Evolutionary conservation across 2,329 filamentous ascomycete genomes (phyloP).

Genomic region (Moelleriella libera): DNA sequence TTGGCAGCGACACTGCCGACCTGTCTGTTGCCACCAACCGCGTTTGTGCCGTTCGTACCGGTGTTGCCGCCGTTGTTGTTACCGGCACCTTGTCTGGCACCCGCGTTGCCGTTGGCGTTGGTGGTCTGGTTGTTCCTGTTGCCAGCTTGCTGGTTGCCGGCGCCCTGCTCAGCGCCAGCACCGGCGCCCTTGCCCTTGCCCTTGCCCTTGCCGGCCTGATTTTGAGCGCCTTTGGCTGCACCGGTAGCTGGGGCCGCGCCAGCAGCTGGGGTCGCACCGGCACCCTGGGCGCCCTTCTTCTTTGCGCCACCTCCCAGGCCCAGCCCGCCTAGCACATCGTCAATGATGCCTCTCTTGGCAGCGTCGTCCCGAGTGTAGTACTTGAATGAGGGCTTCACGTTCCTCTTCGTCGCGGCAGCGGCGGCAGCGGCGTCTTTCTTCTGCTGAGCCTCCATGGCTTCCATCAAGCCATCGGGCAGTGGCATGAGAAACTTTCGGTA

Average conservation of each 20-base stretch:
- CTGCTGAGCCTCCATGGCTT: constrained; percentile 15
- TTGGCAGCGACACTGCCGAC: not conserved
- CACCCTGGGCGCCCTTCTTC: too few species aligned
- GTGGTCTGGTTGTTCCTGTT: not conserved
- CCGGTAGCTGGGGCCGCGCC: too few species aligned
- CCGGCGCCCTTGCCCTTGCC: not conserved
- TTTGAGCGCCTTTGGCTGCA: too few species aligned
- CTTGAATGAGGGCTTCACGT: not conserved
- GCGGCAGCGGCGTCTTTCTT: not conserved
- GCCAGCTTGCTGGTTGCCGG: not conserved
- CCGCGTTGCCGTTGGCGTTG: not conserved
- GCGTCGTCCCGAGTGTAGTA: not conserved
- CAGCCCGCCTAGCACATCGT: not conserved
- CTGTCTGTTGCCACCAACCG: not conserved
- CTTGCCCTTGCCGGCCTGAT: not conserved
- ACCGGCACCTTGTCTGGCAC: not conserved
- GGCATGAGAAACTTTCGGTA: constrained; percentile 54
- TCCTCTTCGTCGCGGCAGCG: not conserved
- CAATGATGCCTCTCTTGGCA: not conserved
- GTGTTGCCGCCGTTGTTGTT: not conserved
- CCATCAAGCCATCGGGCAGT: constrained; percentile 26
- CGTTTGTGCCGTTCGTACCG: not conserved
- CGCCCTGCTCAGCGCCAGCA: not conserved
- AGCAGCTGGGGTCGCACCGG: too few species aligned
- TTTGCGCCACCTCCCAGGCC: not conserved